Evolutionary conservation across 2,329 filamentous ascomycete species (phyloP).

Genomic region (Botrytis medusae): DNA sequence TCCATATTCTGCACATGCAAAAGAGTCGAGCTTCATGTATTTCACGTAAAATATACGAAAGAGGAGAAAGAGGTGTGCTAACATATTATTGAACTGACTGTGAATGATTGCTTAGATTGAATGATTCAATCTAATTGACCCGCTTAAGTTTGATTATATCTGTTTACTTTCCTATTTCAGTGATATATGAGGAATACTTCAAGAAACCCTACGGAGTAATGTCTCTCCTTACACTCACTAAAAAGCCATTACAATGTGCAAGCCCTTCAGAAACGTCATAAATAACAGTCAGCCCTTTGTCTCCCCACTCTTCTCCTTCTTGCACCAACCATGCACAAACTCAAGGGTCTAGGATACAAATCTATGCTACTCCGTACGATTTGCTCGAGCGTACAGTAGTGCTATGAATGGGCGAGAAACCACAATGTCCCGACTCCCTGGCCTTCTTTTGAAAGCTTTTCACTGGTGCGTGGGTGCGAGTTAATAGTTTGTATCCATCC

Average conservation of each 20-base stretch:
- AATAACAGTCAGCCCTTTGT: neutral
- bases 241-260: neutral
- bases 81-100: neutral
- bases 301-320: neutral
- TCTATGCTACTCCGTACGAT: neutral
- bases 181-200: neutral
- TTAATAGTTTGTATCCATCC: neutral
- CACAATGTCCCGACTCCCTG: neutral
- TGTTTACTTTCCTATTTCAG: neutral
- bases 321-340: neutral
- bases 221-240: neutral
- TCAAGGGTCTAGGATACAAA: neutral
- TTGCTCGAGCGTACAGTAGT: slow-evolving; percentile 15
- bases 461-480: neutral
- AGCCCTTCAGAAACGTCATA: neutral
- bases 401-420: neutral
- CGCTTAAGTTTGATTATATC: neutral
- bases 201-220: neutral
- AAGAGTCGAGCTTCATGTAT: neutral
- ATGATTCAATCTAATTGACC: neutral
- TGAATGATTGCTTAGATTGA: neutral
- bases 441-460: neutral
- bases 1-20: neutral
- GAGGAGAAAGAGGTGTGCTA: neutral
- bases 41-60: neutral